Evolutionary conservation across 2,329 filamentous ascomycete species (phyloP), one percentile per base, ranked within the genome.

Genomic region (Alternaria hordeiaustralica): DNA sequence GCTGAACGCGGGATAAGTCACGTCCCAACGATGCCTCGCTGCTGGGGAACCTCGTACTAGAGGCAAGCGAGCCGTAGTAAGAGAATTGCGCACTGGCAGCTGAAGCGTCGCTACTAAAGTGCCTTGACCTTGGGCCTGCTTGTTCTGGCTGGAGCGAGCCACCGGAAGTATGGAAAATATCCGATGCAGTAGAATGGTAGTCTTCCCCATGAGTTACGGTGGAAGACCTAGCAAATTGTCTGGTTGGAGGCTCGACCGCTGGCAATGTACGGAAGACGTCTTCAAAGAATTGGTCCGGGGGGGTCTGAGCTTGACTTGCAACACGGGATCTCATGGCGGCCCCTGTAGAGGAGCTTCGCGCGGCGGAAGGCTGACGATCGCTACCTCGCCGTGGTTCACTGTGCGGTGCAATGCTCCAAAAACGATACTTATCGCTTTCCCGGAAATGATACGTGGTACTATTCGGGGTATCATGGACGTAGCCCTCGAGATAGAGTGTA

Each of bases 1-100:
- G 70, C 51, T 76, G 75, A n/a, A 68, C 55, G 2, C 68, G 61
- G 6, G 44, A 56, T 23, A 68, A 28, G 12, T 63, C 57, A 15
- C 50, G 18, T 28, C 68, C 67, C 15, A n/a, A 23, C 15, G 71
- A 66, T 8, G 70, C 60, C 41, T 66, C 67, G 33, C 69, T 66
- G 64, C 75, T 77, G 20, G 75, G 66, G 15, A 71, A 61, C 28
- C 71, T 67, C 21, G 71, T 74, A 26, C 63, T 69, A 13, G 76
- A 55, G 18, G 60, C 69, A 49, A 78, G 67, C 55, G 63, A 66
- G 26, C 76, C 74, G 51, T 78, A 79, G 36, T 69, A 75, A 7
- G 76, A 78, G 50, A 75, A 79, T n/a, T 71, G 64, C 25, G 68
- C 62, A 58, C 75, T 78, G n/a, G 64, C 63, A 36, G 50, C 68